Percentiles rank a stretch among this genome's conserved stretches.
phyloP scores from a whole-genome alignment of 2,329 filamentous ascomycete genomes.

The Fusarium temperatum region DNA sequence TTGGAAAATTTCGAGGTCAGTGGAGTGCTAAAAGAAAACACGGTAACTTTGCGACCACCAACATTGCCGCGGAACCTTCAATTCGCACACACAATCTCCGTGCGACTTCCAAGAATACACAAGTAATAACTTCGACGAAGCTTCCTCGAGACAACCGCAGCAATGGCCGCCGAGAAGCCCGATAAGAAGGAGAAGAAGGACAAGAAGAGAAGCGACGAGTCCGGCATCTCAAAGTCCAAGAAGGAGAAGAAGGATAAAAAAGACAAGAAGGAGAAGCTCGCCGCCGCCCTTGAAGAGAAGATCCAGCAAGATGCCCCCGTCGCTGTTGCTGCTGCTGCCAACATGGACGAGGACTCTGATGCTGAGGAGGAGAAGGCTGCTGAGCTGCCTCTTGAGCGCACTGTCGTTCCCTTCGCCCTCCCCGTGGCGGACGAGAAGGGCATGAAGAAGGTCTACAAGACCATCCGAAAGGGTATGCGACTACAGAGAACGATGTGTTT shows the following conservation, averaged over 20 bases:
- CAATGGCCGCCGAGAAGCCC: constrained; percentile 59
- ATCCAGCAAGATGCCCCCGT: constrained; percentile 64
- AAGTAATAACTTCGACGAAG: constrained; percentile 25
- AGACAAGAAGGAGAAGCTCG: constrained; percentile 78
- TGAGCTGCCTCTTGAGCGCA: constrained; percentile 56
- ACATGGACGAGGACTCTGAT: constrained; percentile 56
- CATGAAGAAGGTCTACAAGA: constrained; percentile 69
- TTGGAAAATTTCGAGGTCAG: constrained; percentile 46
- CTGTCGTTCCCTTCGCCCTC: constrained; percentile 84
- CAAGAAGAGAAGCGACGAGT: constrained; percentile 66
- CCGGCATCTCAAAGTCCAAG: constrained; percentile 63
- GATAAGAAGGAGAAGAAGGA: constrained; percentile 67
- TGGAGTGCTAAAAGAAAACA: constrained; percentile 41
- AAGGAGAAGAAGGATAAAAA: constrained; percentile 74
- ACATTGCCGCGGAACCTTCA: constrained; percentile 29
- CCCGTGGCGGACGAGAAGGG: constrained; percentile 83
- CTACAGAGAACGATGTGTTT: not conserved
- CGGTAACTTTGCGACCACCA: constrained; percentile 38
- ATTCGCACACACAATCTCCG: constrained; percentile 31
- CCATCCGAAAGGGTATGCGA: constrained; percentile 63
- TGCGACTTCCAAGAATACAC: not conserved
- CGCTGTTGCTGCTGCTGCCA: constrained; percentile 51
- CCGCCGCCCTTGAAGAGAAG: constrained; percentile 71
- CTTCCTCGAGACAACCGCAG: constrained; percentile 33
- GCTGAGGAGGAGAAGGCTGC: constrained; percentile 58